Evolutionary conservation across 495 filamentous ascomycete species (phyloP), one percentile per base, ranked within the genome.

Genomic region (Hypoxylon lienhwacheense): DNA sequence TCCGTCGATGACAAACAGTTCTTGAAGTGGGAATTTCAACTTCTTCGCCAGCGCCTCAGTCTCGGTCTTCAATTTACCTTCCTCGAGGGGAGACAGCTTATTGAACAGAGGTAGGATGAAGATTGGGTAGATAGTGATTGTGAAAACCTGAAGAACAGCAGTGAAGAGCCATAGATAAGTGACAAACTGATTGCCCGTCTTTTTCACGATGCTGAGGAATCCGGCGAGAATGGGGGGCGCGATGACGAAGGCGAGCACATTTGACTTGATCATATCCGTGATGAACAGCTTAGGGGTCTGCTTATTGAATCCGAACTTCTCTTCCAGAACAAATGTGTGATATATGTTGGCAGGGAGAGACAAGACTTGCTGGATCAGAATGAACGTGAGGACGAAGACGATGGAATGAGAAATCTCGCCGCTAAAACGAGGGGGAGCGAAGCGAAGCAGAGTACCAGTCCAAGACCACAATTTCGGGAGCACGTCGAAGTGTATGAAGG

Each of bases 241-340:
- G 21, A 98, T 75, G 41, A 82, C 83, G 58, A 92, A 75, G 45
- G 84, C 81, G 33, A 98, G 81, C 55, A 87, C 76, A 70, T 96
- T 91, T 24, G 84, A 82, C 80, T 97, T 98, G 72, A 97, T 73
- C 78, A 95, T 84, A 66, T 98, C 93, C 58, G 84, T 88, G 34
- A 97, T 72, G 78, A 91, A 98, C 3, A 97, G 77, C 71, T 85
- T 85, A 29, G 88, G 70, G 0, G 93, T 97, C 75, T 95, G 89
- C 77, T 98, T 97, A 72, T 98, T 98, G 81, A 98, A 98, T 17
- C 93, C 95, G 68, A 91, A 98, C 65, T 90, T 88, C 77, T 97
- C 90, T 68, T 98, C 93, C 33, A 97, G 78, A 31, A 96, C 88
- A 66, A 98, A 98, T 1, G 86, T 91, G 75, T 89, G 85, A 77